Conservation (phyloP, 2,329 filamentous ascomycete species). For the Ramularia collo-cygni region DNA sequence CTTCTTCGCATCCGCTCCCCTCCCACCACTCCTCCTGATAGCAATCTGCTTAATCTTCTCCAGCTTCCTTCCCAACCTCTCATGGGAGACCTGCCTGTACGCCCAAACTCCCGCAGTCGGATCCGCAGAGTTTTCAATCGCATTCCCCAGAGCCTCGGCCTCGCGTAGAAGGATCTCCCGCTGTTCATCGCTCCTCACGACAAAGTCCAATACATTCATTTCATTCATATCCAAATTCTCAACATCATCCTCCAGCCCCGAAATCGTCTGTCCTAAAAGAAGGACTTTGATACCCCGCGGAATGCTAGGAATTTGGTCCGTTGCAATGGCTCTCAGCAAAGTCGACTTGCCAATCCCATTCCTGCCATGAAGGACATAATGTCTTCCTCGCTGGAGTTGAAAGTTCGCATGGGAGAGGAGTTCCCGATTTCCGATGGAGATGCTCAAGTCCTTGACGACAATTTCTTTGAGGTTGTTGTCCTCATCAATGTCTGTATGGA, state of each 20-base stretch:
- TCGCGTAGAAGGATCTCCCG: conserved; percentile 18
- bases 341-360: conserved; percentile 83
- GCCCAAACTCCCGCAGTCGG: conserved; percentile 10
- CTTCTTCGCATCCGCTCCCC: conserved; percentile 71
- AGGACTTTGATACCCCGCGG: conserved; percentile 58
- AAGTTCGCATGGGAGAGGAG: conserved; percentile 64
- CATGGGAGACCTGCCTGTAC: conserved; percentile 14
- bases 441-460: conserved; percentile 60
- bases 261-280: conserved; percentile 61
- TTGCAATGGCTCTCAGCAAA: conserved; percentile 65
- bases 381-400: conserved; percentile 62
- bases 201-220: conserved; percentile 21
- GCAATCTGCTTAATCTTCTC: conserved; percentile 49
- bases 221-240: conserved; percentile 4
- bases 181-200: conserved; percentile 17
- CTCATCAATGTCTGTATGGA: conserved; percentile 20
- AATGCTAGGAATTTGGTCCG: conserved; percentile 72
- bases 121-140: conserved; percentile 10
- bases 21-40: conserved; percentile 63
- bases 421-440: conserved; percentile 56
- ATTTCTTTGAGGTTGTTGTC: conserved; percentile 26
- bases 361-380: conserved; percentile 72
- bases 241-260: conserved; percentile 12
- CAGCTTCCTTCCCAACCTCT: conserved; percentile 14
- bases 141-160: conserved; percentile 8